Conservation (phyloP, 1,284 basidiomycete genomes). For the Rhodotorula sp. region DNA sequence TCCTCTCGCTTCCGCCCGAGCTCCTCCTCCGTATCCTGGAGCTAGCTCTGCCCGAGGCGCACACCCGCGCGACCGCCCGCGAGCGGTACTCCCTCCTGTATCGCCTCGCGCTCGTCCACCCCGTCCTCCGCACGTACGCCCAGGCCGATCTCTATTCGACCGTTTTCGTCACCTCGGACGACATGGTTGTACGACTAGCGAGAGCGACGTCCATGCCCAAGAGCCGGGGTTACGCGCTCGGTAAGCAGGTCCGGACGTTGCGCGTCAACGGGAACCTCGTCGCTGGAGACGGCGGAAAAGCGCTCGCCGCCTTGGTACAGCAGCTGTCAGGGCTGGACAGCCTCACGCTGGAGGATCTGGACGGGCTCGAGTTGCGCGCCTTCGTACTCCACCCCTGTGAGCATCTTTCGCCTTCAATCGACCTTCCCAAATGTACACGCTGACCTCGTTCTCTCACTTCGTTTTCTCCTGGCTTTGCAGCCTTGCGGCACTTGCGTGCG, state of each 20-base stretch:
- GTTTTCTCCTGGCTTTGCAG: neutral
- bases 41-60: conserved; percentile 9
- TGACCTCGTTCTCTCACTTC: neutral
- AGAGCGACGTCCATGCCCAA: neutral
- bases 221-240: conserved; percentile 2
- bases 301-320: conserved; percentile 14
- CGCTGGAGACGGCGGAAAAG: conserved; percentile 13
- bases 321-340: conserved; percentile 12
- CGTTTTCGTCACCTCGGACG: conserved; percentile 12
- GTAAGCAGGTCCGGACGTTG: neutral
- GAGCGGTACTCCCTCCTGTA: conserved; percentile 11
- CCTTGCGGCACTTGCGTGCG: conserved; percentile 2
- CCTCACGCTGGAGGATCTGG: conserved; percentile 24
- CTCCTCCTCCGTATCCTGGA: conserved; percentile 29
- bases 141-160: conserved; percentile 21
- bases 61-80: conserved; percentile 2
- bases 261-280: conserved; percentile 7
- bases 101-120: conserved; percentile 27
- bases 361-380: conserved; percentile 22
- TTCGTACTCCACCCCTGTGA: conserved; percentile 10
- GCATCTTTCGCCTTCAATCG: neutral
- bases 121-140: conserved; percentile 19
- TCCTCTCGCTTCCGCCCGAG: conserved; percentile 26
- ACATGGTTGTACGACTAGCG: neutral
- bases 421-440: neutral